Evolutionary conservation across 257 asterid species (phyloP).

Genomic region (Knoxia roxburghii): DNA sequence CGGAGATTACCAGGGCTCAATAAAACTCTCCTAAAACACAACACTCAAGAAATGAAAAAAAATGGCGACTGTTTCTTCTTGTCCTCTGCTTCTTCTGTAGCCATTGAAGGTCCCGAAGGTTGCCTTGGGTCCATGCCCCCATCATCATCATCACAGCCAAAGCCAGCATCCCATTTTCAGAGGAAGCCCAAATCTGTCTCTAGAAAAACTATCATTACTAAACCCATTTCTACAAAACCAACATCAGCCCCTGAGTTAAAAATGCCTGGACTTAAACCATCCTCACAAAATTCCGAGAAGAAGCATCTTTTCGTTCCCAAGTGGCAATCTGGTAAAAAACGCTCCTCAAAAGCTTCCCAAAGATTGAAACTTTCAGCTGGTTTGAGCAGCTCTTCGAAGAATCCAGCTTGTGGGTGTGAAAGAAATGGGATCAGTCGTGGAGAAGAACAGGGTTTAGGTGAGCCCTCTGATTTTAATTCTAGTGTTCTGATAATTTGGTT

Average conservation of each 20-base stretch:
- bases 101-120: constrained; percentile 27
- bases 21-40: constrained; percentile 26
- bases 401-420: constrained; percentile 22
- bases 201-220: constrained; percentile 5
- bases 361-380: constrained; percentile 29
- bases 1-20: constrained; percentile 30
- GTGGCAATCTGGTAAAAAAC: constrained; percentile 22
- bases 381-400: constrained; percentile 19
- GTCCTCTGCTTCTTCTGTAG: constrained; percentile 27
- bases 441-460: constrained; percentile 31
- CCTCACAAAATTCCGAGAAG: constrained; percentile 27
- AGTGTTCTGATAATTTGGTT: constrained; percentile 17
- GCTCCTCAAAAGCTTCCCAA: constrained; percentile 22
- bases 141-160: constrained; percentile 16
- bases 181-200: constrained; percentile 20
- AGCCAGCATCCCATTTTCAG: constrained; percentile 6
- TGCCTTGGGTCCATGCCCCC: constrained; percentile 22
- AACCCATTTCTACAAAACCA: constrained; percentile 4
- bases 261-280: constrained; percentile 33
- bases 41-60: background rate
- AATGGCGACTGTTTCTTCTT: constrained; percentile 14
- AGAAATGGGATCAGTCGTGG: constrained; percentile 11
- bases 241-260: constrained; percentile 22
- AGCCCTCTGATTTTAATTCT: constrained; percentile 17
- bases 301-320: constrained; percentile 17